Evolutionary conservation across 148 eudicot species (phyloP).

Genomic region (Chenopodium quinoa): DNA sequence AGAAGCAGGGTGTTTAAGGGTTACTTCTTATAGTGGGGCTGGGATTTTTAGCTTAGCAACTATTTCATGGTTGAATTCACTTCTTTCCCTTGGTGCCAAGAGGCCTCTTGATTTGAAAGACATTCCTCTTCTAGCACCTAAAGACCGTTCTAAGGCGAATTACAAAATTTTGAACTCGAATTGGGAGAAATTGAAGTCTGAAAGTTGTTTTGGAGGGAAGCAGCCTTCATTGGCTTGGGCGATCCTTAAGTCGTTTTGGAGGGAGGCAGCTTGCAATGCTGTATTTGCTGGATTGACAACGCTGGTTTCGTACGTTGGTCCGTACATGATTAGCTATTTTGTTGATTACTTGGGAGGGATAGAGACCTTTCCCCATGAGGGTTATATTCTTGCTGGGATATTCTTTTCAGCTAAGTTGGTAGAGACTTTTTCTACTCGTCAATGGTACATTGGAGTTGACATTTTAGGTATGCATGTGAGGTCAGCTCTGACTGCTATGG

Average conservation of each 20-base stretch:
- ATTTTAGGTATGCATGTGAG: constrained; percentile 84
- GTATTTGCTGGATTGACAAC: constrained; percentile 73
- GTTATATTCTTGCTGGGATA: constrained; percentile 79
- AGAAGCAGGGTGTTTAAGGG: constrained; percentile 80
- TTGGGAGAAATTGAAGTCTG: constrained; percentile 78
- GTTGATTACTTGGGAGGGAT: constrained; percentile 78
- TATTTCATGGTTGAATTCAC: constrained; percentile 91
- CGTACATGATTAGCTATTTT: constrained; percentile 88
- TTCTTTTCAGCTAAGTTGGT: constrained; percentile 75
- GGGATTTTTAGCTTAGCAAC: constrained; percentile 77
- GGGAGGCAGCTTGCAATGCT: constrained; percentile 78
- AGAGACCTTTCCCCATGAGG: constrained; percentile 65
- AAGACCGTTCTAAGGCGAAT: constrained; percentile 77
- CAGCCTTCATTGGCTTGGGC: constrained; percentile 80
- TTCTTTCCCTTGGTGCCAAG: constrained; percentile 80
- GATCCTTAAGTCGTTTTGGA: constrained; percentile 78
- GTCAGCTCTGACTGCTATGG: constrained; percentile 89
- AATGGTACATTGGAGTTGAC: constrained; percentile 85
- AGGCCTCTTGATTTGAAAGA: constrained; percentile 90
- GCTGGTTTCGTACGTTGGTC: constrained; percentile 87
- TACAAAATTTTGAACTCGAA: constrained; percentile 67
- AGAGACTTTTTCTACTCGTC: constrained; percentile 75
- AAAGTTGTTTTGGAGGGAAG: constrained; percentile 34
- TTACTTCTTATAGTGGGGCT: constrained; percentile 86
- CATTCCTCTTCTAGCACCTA: constrained; percentile 84